A percentile compares a stretch with the other conserved stretches of the same genome.
Evolutionary conservation across 2,329 filamentous ascomycete species (phyloP).

Genomic region (Albophoma yamanashiensis): DNA sequence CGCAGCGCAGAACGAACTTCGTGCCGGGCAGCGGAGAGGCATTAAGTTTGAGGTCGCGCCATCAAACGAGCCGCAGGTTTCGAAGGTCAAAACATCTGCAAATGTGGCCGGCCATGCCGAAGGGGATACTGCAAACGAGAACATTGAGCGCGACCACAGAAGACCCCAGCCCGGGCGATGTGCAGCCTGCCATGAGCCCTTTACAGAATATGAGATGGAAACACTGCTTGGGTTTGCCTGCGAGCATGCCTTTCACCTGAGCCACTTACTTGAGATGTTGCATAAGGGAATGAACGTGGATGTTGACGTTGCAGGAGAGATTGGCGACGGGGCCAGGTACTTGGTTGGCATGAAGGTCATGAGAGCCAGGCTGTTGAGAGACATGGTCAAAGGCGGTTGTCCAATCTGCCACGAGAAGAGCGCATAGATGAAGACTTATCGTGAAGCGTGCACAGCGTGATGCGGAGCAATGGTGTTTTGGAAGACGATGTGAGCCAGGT

Average conservation of each 20-base stretch:
- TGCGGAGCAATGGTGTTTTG: not conserved
- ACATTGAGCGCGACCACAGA: constrained; percentile 17
- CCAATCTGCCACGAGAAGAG: constrained; percentile 37
- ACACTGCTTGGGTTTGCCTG: constrained; percentile 73
- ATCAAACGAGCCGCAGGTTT: constrained; percentile 31
- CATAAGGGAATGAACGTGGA: constrained; percentile 35
- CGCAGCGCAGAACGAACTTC: constrained; percentile 68
- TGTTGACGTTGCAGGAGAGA: constrained; percentile 30
- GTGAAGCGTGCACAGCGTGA: not conserved
- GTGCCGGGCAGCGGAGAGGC: constrained; percentile 69
- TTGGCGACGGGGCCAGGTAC: constrained; percentile 36
- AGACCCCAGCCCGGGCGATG: constrained; percentile 43
- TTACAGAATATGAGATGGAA: constrained; percentile 53
- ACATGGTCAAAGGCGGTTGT: constrained; percentile 57
- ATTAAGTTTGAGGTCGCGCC: constrained; percentile 76
- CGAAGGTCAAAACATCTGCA: constrained; percentile 28
- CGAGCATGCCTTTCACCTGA: constrained; percentile 70
- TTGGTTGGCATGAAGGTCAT: constrained; percentile 82
- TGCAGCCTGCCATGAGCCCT: constrained; percentile 44
- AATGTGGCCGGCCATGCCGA: constrained; percentile 10
- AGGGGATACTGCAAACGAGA: constrained; percentile 10
- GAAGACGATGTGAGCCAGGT: not conserved
- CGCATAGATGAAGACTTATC: not conserved
- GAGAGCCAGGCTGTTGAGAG: constrained; percentile 66
- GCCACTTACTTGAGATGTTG: constrained; percentile 52